Evolutionary conservation across 805 yeast species (phyloP), one percentile per base, ranked within the genome.

Genomic region (Kluyveromyces wickerhamii): DNA sequence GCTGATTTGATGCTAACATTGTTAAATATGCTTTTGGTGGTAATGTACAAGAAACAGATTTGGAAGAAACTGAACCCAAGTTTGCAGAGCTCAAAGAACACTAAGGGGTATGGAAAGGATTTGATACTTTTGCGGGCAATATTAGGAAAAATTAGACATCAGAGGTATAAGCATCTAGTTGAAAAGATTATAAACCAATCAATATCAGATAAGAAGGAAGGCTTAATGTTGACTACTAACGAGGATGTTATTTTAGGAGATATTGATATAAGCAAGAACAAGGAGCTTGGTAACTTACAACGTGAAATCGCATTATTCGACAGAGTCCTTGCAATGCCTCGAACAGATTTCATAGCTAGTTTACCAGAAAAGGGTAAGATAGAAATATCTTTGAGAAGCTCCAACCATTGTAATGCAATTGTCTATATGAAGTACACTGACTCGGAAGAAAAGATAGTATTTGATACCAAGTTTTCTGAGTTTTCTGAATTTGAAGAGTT

Each of bases 11-110:
- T 61, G 17, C 44, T 59, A n/a, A 43, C 58, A 1, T 55, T 43
- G 50, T 48, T 48, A 39, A 49, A 57, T 52, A 48, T 50, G 53
- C 51, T 53, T 49, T 45, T 55, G 58, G 65, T 59, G 1, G 51
- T 49, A 38, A 57, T 47, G 58, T 66, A 49, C 64, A 70, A 51
- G 63, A 66, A 44, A 44, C 59, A 51, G 35, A 31, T 51, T 21
- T 55, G 34, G 32, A 48, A 37, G 42, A 53, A 46, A 42, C 44
- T 48, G 39, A 45, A 45, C 20, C 47, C 9, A 31, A 29, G 5
- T 40, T 48, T 35, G 15, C 25, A 11, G 8, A 19, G 25, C 4
- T 20, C n/a, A 10, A 28, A 15, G 8, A 17, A 29, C 20, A 5
- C 30, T 12, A 20, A 19, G 27, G 23, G 22, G 12, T 26, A 27